Base-by-base conservation (phyloP, 805 yeast genomes). In the Suhomyces canberraensis region DNA sequence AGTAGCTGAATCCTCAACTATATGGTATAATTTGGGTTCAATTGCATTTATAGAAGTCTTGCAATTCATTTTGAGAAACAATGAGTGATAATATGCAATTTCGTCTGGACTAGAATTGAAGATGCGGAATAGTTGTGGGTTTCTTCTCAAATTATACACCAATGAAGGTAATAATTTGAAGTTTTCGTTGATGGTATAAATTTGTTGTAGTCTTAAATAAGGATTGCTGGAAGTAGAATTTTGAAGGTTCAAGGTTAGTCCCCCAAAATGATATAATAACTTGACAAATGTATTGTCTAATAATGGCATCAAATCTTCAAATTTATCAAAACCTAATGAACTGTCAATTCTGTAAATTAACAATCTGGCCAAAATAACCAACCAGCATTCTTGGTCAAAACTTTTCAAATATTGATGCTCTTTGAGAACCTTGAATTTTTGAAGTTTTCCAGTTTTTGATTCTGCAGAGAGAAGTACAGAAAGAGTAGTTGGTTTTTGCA, bases 21-120 rank as follows among this genome's bases (percentile, higher is more conserved):
- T 18, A 15, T 41, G 38, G 39, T 49, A 58, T n/a, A 64, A 39
- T n/a, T 35, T 38, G 1, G 73, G 73, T 25, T 47, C 44, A 21
- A 68, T 59, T 32, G 54, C 52, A 7, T 37, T 37, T 14, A 48
- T 29, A 1, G 69, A 53, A 5, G 35, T 34, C 3, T 47, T 42
- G 11, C 40, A 29, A 6, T 45, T 37, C 17, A 51, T 35, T 28
- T 41, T 50, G 31, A 55, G 36, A 28, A 64, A 63, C 53, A 58
- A 48, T 30, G 56, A 54, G 40, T 66, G 69, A 40, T 65, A 56
- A 41, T 44, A 58, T 11, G 73, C 67, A n/a, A 73, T 65, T 44
- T 69, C 75, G 37, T 70, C 75, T 0, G 75, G 75, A 34, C 68
- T 61, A 8, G 67, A 57, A 41, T 69, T 69, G 47, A 66, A 68